phyloP scores from a whole-genome alignment of 805 yeast species.

The Metschnikowia cerradonensis region DNA sequence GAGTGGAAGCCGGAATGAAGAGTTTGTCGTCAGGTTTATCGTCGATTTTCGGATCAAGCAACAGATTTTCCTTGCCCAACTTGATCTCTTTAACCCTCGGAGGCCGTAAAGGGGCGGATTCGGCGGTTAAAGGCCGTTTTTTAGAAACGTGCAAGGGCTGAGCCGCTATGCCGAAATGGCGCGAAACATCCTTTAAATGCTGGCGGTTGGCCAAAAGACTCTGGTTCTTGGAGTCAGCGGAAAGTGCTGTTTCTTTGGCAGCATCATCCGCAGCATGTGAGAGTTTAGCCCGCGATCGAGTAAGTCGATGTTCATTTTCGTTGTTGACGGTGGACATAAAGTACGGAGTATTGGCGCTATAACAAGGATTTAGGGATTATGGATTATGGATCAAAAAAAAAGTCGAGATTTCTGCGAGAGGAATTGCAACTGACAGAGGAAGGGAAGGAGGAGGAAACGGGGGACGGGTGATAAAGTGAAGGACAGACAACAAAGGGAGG shows the following conservation, averaged over 20 bases:
- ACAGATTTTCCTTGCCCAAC: constrained; percentile 5
- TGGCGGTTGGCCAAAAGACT: constrained; percentile 9
- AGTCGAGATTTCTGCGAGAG: too few relatives aligned
- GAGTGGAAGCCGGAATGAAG: background rate
- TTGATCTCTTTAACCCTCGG: constrained; percentile 5
- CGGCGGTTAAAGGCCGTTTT: constrained; percentile 33
- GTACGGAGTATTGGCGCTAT: too few relatives aligned
- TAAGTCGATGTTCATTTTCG: constrained; percentile 38
- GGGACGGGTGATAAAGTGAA: too few relatives aligned
- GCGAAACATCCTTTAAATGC: constrained; percentile 37
- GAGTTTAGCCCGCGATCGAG: constrained; percentile 23
- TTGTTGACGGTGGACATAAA: constrained; percentile 28
- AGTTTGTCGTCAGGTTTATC: background rate
- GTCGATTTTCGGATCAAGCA: background rate
- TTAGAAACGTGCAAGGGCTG: constrained; percentile 10
- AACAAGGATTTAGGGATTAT: too few relatives aligned
- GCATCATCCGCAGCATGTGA: background rate
- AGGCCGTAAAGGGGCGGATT: constrained; percentile 29
- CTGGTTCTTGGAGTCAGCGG: background rate
- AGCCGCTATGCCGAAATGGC: constrained; percentile 26
- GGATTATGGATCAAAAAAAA: too few relatives aligned
- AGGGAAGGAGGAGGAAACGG: too few relatives aligned
- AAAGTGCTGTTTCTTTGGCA: background rate
- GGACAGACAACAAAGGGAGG: too few relatives aligned
- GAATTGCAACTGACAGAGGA: too few relatives aligned